Base-by-base conservation (phyloP, 805 yeast genomes). In the Candida palmyrensis region DNA sequence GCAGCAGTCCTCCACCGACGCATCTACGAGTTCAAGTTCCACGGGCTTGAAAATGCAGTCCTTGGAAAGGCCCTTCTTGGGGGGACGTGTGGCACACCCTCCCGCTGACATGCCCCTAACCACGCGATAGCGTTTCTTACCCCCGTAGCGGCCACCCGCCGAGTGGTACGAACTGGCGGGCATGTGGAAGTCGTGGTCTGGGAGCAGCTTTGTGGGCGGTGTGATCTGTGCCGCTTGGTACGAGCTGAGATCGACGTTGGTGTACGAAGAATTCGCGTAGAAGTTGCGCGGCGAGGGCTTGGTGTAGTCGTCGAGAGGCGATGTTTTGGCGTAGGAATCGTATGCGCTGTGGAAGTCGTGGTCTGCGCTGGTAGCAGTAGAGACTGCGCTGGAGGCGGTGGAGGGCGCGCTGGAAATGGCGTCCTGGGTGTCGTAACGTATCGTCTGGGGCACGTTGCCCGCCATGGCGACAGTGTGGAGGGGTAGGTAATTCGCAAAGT, bases 81-180 rank as follows among this genome's bases (percentile, higher is more conserved):
- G 82, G 2, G 82, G 81, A 35, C 71, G 64, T 1, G 78, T 70
- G 10, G 67, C 58, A 21, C 73, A 58, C 0, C 82, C 81, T 14
- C 82, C 82, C 3, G 79, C 74, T 20, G 74, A 68, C 5, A 75
- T 56, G 10, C 82, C 82, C 40, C 83, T 59, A 6, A 75, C 62
- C 4, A 77, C 68, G 22, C 71, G 62, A 43, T 59, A 72, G 21
- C 58, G 16, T 19, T 8, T 29, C 16, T 20, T 20, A 12, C 32
- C 32, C 10, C 32, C 32, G 15, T 22, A 24, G 13, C 20, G 20
- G 12, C 6, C 13, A 5, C 18, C n/a, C n/a, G n/a, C n/a, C n/a
- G n/a, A n/a, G n/a, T n/a, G n/a, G n/a, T n/a, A n/a, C n/a, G n/a
- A n/a, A n/a, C n/a, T n/a, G n/a, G n/a, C n/a, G n/a, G n/a, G n/a